Base-by-base conservation (phyloP, 2,329 filamentous ascomycete genomes). In the Aspergillus calidoustus region DNA sequence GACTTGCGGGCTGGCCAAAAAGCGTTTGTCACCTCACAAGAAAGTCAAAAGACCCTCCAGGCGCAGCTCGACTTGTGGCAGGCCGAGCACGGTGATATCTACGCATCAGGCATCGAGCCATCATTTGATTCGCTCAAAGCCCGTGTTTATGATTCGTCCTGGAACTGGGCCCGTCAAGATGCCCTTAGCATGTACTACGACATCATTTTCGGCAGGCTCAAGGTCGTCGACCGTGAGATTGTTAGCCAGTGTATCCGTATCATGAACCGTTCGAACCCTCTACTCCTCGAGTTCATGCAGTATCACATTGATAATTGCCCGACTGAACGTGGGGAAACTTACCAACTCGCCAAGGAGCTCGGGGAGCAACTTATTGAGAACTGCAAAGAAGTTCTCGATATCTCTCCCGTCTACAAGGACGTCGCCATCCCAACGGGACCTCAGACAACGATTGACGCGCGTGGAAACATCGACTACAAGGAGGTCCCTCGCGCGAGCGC, bases 251-350 rank as follows among this genome's bases (percentile, higher is more conserved):
- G 95, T 81, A 98, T 99, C 74, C 91, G 92, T 69, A 95, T 99
- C 80, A 99, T 99, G 95, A 99, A 97, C 83, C 91, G 95, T 65
- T 97, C 95, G 38, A 99, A 98, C 76, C 95, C 95, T 2, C 90
- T 92, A 41, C 87, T 99, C 1, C 86, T 99, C 61, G 94, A 99
- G 70, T 99, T 97, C 80, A 99, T 99, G 95, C 95, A 99, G 77
- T 98, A 99, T 72, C 95, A 99, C 81, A 99, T 99, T 73, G 95
- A 99, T 73, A 95, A 98, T 82, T 98, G 94, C 82, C 95, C 95
- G 0, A 93, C 93, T 0, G 93, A 99, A 74, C 90, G 94, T 54
- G 95, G 95, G 62, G 95, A 99, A 82, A 99, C 95, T 1, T 99
- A 99, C 80, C 87, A 95, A 80, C 88, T 99, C n/a, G 95, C 95